Evolutionary conservation across 306 rosid genomes (phyloP).

Genomic region (Vigna nakashimae): DNA sequence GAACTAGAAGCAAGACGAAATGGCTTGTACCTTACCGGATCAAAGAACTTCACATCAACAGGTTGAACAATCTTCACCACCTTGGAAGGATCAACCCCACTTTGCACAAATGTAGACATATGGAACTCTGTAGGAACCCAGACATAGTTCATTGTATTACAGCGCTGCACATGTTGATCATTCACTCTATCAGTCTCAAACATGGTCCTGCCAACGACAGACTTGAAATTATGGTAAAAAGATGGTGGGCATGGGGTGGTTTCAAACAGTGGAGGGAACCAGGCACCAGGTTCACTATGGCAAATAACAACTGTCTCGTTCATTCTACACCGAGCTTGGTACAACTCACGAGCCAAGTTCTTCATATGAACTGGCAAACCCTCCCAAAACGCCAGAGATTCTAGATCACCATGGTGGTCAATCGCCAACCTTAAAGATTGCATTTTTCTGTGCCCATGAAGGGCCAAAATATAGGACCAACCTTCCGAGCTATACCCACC

Average conservation of each 20-base stretch:
- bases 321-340: constrained; percentile 61
- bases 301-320: constrained; percentile 77
- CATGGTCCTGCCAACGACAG: constrained; percentile 87
- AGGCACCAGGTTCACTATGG: constrained; percentile 91
- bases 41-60: constrained; percentile 84
- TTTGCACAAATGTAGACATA: constrained; percentile 62
- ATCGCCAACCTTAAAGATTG: constrained; percentile 64
- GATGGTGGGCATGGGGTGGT: constrained; percentile 82
- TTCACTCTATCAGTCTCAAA: constrained; percentile 82
- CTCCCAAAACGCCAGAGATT: constrained; percentile 73
- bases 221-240: constrained; percentile 63
- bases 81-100: constrained; percentile 84
- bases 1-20: constrained; percentile 61
- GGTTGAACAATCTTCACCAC: constrained; percentile 86
- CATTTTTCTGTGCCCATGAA: constrained; percentile 51
- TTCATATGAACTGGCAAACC: constrained; percentile 63
- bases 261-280: constrained; percentile 82
- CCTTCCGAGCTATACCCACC: constrained; percentile 91
- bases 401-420: constrained; percentile 77
- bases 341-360: constrained; percentile 63
- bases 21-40: constrained; percentile 61
- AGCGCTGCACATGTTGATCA: constrained; percentile 59
- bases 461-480: constrained; percentile 83
- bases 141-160: constrained; percentile 76
- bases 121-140: constrained; percentile 94